Percentiles rank a stretch among this genome's conserved stretches.
phyloP scores from a whole-genome alignment of 176 grass and related monocot species.

The Canna indica region DNA sequence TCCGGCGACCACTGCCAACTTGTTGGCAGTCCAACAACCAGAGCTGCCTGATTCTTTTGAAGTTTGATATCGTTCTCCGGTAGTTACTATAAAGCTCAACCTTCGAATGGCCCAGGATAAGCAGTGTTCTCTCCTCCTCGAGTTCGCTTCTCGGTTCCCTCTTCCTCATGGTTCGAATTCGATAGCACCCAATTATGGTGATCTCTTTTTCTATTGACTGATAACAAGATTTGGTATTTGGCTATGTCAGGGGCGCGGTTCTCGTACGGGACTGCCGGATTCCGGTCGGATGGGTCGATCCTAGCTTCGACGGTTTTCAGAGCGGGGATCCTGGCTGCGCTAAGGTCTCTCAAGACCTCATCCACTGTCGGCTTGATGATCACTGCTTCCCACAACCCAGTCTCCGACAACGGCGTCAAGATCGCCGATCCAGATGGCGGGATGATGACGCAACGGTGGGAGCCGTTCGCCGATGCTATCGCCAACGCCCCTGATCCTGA shows the following conservation, averaged over 20 bases:
- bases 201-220: background rate
- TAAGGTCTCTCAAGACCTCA: constrained; percentile 60
- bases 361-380: constrained; percentile 57
- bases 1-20: too few species aligned
- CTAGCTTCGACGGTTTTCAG: constrained; percentile 74
- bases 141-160: constrained; percentile 43
- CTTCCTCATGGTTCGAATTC: constrained; percentile 32
- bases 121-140: constrained; percentile 43
- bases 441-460: constrained; percentile 80
- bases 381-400: constrained; percentile 80
- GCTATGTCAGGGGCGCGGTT: constrained; percentile 33
- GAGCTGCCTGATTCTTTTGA: too few species aligned
- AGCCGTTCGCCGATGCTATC: constrained; percentile 73
- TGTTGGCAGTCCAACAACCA: too few species aligned
- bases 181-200: background rate
- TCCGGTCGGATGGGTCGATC: constrained; percentile 51
- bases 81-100: too few species aligned
- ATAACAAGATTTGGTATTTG: background rate
- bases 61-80: too few species aligned
- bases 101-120: constrained; percentile 4
- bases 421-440: constrained; percentile 76
- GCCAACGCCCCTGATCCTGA: constrained; percentile 51
- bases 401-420: constrained; percentile 77
- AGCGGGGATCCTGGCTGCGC: constrained; percentile 50
- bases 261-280: constrained; percentile 81